Base-by-base conservation (phyloP, 2,329 filamentous ascomycete genomes). In the Clathrospora elynae region DNA sequence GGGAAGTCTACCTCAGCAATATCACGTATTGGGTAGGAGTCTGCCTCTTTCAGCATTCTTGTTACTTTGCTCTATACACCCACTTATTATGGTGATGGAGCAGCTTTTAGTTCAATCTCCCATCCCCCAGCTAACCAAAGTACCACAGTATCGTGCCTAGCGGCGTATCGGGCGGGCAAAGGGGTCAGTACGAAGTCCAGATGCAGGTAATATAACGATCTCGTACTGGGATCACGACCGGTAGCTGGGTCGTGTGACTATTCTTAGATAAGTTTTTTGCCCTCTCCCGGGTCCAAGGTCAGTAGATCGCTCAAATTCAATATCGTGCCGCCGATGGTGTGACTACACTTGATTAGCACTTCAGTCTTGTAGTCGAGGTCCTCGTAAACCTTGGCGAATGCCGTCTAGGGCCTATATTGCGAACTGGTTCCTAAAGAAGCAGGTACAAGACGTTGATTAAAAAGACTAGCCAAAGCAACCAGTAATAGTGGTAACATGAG, bases 281-380 rank as follows among this genome's bases (percentile, higher is more conserved):
- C 26, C 12, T 22, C 36, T 42, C 49, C 47, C 50, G 37, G 44
- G 35, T 35, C 49, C 33, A 13, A 47, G 34, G 30, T 34, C 14
- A 6, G 10, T 16, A 37, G 42, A 49, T 43, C 41, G 28, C 28
- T 31, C 26, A 18, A 18, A 13, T 26, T 42, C 29, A 61, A 59
- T 62, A 55, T 61, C 47, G 35, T 46, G 44, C 54, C 53, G 55
- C 41, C 39, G 35, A 53, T 56, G 50, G 42, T 46, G 36, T 30
- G 37, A 42, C 46, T 22, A 22, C 37, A 20, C 22, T 44, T 44
- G 44, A 49, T 55, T 58, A 31, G 20, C 19, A 30, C n/a, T 42
- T 62, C 57, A 61, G 59, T 55, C 55, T 58, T 55, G 59, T 29
- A 20, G 12, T 32, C 18, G 31, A 39, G 19, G 18, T 19, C n/a